Conservation (phyloP, 768 basidiomycete genomes). For the Kwoniella heveanensis region DNA sequence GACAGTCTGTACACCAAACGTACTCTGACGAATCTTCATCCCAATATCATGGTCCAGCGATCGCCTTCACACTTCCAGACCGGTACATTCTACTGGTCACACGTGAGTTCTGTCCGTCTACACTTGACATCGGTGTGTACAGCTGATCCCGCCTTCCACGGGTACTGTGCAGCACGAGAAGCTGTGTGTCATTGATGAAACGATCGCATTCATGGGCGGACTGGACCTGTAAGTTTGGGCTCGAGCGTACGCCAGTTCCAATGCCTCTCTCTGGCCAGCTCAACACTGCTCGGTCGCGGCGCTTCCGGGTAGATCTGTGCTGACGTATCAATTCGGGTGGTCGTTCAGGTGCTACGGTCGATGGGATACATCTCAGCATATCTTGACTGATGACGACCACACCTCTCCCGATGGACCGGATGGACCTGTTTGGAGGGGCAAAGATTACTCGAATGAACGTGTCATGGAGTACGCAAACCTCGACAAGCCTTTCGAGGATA, state of each 20-base stretch:
- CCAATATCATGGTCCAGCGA: constrained; percentile 92
- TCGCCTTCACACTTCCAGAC: constrained; percentile 97
- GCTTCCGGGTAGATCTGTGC: too few species aligned
- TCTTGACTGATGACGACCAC: constrained; percentile 76
- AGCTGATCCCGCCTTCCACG: not conserved
- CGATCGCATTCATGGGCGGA: constrained; percentile 98
- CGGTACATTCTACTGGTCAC: constrained; percentile 98
- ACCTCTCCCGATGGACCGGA: constrained; percentile 61
- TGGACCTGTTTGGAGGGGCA: constrained; percentile 86
- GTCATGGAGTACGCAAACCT: constrained; percentile 81
- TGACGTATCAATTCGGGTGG: not conserved
- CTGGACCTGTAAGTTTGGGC: constrained; percentile 74
- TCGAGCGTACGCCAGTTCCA: not conserved
- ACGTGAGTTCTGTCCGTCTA: constrained; percentile 62
- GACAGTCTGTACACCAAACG: constrained; percentile 96
- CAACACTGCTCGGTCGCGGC: too few species aligned
- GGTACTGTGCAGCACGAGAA: constrained; percentile 80
- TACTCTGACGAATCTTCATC: constrained; percentile 72
- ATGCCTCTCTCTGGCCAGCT: too few species aligned
- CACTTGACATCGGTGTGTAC: not conserved
- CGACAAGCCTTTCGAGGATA: constrained; percentile 87
- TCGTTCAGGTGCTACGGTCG: constrained; percentile 49
- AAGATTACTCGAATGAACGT: constrained; percentile 92
- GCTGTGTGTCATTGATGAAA: constrained; percentile 92
- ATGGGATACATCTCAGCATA: constrained; percentile 98